A percentile compares a stretch with the other conserved stretches of the same genome.
phyloP scores from a whole-genome alignment of 129 eudicot genomes.

The Flaveria brownii region DNA sequence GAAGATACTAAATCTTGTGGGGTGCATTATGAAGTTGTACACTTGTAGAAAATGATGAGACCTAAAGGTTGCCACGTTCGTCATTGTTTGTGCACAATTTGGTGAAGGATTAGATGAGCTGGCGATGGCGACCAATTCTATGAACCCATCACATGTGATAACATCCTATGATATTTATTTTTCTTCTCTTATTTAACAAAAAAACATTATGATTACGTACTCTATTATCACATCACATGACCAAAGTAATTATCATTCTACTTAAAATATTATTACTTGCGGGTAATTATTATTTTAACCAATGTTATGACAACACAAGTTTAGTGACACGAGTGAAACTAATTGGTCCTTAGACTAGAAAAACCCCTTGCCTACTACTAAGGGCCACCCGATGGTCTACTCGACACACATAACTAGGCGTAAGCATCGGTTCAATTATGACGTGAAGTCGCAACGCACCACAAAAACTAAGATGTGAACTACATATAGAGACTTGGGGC shows the following conservation, averaged over 20 bases:
- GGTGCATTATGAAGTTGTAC: constrained; percentile 23
- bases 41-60: constrained; percentile 25
- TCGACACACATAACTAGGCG: not conserved
- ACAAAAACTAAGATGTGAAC: constrained; percentile 38
- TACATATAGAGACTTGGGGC: constrained; percentile 40
- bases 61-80: constrained; percentile 47
- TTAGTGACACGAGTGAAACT: not conserved
- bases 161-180: constrained; percentile 25
- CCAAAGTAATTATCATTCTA: not conserved
- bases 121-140: constrained; percentile 34
- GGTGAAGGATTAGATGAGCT: constrained; percentile 29
- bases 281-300: not conserved
- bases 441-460: not conserved
- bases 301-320: not conserved
- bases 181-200: not conserved
- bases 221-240: not conserved
- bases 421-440: constrained; percentile 1
- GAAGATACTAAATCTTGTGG: constrained; percentile 25
- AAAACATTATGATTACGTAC: not conserved
- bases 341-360: constrained; percentile 1
- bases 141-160: constrained; percentile 31
- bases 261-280: not conserved
- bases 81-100: constrained; percentile 38
- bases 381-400: constrained; percentile 11
- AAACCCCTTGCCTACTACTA: constrained; percentile 8